These are phyloP conservation scores for Protomyces lactucae-debilis DNA, from an alignment of 1,139 yeast genomes.

Conservation along the genomic window DNA sequence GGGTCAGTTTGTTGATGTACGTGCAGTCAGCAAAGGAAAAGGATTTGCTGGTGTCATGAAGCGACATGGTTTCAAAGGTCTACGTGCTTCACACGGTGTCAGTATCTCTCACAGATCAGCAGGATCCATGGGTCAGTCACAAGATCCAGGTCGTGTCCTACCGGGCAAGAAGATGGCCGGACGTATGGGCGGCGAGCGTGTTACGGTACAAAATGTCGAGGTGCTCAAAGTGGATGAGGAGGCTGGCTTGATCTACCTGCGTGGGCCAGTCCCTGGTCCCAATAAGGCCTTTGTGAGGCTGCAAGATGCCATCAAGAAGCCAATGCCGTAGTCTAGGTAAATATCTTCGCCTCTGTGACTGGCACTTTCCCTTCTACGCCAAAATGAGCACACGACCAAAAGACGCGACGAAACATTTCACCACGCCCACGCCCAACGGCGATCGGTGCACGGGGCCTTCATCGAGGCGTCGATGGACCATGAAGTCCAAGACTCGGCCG, in stretches of 20 bases:
- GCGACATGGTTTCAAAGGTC: slow-evolving; percentile 86
- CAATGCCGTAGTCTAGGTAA: background rate
- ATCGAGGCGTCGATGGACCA: background rate
- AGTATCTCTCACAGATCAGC: slow-evolving; percentile 91
- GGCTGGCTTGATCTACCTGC: slow-evolving; percentile 73
- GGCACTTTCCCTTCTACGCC: background rate
- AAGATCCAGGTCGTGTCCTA: slow-evolving; percentile 90
- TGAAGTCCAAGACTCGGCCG: slow-evolving; percentile 26
- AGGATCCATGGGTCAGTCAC: slow-evolving; percentile 95
- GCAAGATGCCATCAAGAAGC: slow-evolving; percentile 63
- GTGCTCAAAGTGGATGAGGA: slow-evolving; percentile 76
- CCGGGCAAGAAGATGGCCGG: slow-evolving; percentile 99
- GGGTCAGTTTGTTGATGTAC: slow-evolving; percentile 80
- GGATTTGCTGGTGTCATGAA: slow-evolving; percentile 99
- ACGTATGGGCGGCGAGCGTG: slow-evolving; percentile 75
- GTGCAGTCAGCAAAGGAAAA: slow-evolving; percentile 82
- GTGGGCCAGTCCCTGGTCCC: slow-evolving; percentile 92
- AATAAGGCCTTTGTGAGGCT: slow-evolving; percentile 68
- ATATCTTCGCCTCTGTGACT: background rate
- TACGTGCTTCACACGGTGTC: slow-evolving; percentile 93
- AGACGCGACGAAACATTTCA: too few relatives aligned
- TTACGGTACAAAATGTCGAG: slow-evolving; percentile 70
- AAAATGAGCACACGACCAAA: background rate
- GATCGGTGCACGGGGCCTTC: too few relatives aligned
- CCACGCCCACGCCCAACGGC: too few relatives aligned